Conservation (phyloP, 768 basidiomycete genomes). For the Lactifluus rugatus region DNA sequence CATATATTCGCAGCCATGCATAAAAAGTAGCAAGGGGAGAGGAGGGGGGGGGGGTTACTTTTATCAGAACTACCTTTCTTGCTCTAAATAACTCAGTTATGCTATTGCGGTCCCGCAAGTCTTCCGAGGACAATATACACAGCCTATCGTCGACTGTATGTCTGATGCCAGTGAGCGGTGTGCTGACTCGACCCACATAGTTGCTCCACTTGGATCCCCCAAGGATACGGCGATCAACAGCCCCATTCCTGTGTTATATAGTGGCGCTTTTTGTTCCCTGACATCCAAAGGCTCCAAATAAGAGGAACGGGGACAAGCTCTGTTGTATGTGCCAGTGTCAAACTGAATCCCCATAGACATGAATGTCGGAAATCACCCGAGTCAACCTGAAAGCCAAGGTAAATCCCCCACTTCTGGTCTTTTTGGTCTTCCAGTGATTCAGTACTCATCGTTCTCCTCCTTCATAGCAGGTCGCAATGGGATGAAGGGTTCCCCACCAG, state of each 20-base stretch:
- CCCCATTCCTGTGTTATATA: neutral
- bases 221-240: neutral
- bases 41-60: too few relatives aligned
- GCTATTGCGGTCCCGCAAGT: neutral
- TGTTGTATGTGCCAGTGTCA: slow-evolving; percentile 1
- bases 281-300: neutral
- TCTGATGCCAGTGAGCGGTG: neutral
- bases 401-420: neutral
- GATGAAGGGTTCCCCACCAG: neutral
- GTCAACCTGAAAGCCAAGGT: neutral
- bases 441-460: neutral
- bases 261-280: neutral
- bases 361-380: neutral
- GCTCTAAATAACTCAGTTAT: neutral
- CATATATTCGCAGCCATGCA: neutral
- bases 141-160: slow-evolving; percentile 2
- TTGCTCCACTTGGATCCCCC: neutral
- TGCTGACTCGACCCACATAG: neutral
- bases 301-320: neutral
- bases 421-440: neutral
- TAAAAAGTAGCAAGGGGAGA: neutral
- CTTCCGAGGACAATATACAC: neutral
- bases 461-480: neutral
- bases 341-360: neutral
- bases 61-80: neutral